Evolutionary conservation across 2,329 filamentous ascomycete genomes (phyloP).

Genomic region (Pezicula radicicola): DNA sequence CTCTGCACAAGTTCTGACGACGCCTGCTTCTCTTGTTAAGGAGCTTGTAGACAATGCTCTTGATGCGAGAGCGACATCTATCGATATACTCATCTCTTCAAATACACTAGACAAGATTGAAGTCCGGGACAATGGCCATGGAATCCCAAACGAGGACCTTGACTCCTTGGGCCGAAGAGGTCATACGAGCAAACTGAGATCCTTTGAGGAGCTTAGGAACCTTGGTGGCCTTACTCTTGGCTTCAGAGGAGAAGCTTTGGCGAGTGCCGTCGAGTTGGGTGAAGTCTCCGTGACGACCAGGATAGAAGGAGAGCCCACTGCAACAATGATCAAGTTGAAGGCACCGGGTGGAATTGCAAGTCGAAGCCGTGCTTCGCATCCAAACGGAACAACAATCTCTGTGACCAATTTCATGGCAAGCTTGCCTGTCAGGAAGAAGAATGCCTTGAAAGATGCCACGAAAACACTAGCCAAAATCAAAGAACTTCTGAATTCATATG

Average conservation of each 20-base stretch:
- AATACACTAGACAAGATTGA: constrained; percentile 69
- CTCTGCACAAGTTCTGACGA: constrained; percentile 57
- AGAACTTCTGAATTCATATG: constrained; percentile 60
- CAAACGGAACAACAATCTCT: constrained; percentile 67
- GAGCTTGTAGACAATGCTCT: constrained; percentile 77
- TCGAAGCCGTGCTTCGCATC: constrained; percentile 41
- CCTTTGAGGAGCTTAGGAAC: constrained; percentile 57
- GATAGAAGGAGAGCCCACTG: constrained; percentile 57
- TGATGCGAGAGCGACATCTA: constrained; percentile 64
- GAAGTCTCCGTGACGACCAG: constrained; percentile 61
- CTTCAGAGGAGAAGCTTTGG: constrained; percentile 73
- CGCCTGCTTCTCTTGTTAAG: constrained; percentile 63
- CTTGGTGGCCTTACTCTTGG: constrained; percentile 62
- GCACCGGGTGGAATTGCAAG: constrained; percentile 34
- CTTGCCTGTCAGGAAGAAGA: constrained; percentile 62
- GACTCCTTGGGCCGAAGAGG: constrained; percentile 59
- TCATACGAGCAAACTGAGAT: constrained; percentile 70
- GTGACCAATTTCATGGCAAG: constrained; percentile 55
- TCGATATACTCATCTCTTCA: constrained; percentile 61
- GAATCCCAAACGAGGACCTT: constrained; percentile 63
- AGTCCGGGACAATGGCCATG: constrained; percentile 71
- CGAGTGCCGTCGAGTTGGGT: constrained; percentile 59
- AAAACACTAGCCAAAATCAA: constrained; percentile 58
- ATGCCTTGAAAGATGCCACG: constrained; percentile 51
- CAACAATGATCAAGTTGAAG: constrained; percentile 43